Conservation (phyloP, 1,139 yeast species). For the Ogataea hybrid region DNA sequence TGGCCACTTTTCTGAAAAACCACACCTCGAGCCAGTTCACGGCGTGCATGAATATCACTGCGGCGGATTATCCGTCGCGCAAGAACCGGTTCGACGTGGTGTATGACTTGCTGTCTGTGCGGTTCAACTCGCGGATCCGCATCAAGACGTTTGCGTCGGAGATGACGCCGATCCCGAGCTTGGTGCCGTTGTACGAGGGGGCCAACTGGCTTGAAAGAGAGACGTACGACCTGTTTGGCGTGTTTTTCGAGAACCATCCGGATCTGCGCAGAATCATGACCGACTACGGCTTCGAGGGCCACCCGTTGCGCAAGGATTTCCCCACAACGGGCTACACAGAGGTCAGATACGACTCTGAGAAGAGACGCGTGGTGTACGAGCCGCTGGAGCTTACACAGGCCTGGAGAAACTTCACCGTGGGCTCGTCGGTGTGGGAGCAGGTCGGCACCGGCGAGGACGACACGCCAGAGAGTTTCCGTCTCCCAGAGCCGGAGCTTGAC, state of each 20-base stretch:
- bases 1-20: slow-evolving; percentile 65
- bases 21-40: slow-evolving; percentile 84
- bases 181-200: slow-evolving; percentile 69
- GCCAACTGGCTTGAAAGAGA: slow-evolving; percentile 92
- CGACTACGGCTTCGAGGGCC: slow-evolving; percentile 91
- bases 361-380: slow-evolving; percentile 85
- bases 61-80: slow-evolving; percentile 84
- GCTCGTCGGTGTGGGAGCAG: slow-evolving; percentile 89
- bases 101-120: slow-evolving; percentile 74
- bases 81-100: slow-evolving; percentile 85
- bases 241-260: slow-evolving; percentile 86
- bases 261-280: slow-evolving; percentile 89
- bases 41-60: slow-evolving; percentile 77
- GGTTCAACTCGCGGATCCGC: slow-evolving; percentile 84
- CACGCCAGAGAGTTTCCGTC: slow-evolving; percentile 77
- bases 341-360: slow-evolving; percentile 87
- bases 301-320: slow-evolving; percentile 89
- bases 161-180: slow-evolving; percentile 76
- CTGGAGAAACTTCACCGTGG: slow-evolving; percentile 86
- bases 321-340: slow-evolving; percentile 91
- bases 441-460: slow-evolving; percentile 85
- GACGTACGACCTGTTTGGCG: slow-evolving; percentile 82
- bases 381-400: slow-evolving; percentile 91
- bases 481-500: slow-evolving; percentile 82
- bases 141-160: slow-evolving; percentile 89